These are phyloP conservation scores for Coemansia sp. DNA, from an alignment of 192 early-diverging fungal species.

Conservation along the genomic window DNA sequence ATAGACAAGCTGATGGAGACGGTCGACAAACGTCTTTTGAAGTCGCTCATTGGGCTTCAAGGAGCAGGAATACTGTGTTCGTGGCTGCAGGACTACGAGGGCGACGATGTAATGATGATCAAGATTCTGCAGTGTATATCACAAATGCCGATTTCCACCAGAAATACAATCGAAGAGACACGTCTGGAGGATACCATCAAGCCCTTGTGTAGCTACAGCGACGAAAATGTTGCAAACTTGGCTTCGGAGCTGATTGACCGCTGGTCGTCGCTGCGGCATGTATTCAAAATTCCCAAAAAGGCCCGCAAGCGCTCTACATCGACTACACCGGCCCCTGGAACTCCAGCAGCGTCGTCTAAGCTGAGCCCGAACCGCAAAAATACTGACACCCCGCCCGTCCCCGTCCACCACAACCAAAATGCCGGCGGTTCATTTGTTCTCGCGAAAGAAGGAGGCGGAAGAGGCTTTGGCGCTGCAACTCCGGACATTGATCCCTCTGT, in stretches of 20 bases:
- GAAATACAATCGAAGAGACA: slow-evolving; percentile 78
- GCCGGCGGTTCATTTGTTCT: neutral
- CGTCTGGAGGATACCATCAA: slow-evolving; percentile 69
- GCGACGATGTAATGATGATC: slow-evolving; percentile 61
- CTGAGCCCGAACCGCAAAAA: slow-evolving; percentile 34
- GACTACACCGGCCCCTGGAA: slow-evolving; percentile 16
- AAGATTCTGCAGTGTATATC: slow-evolving; percentile 69
- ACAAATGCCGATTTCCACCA: slow-evolving; percentile 73
- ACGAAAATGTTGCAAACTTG: slow-evolving; percentile 42
- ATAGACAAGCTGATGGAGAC: slow-evolving; percentile 66
- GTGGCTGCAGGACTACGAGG: slow-evolving; percentile 64
- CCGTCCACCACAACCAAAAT: neutral
- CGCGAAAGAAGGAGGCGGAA: neutral
- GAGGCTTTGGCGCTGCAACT: neutral
- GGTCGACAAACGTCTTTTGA: slow-evolving; percentile 61
- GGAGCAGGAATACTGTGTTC: slow-evolving; percentile 38
- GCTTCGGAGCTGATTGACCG: slow-evolving; percentile 33
- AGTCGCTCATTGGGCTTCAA: slow-evolving; percentile 58
- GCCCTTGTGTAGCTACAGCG: slow-evolving; percentile 37
- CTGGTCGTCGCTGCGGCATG: slow-evolving; percentile 39
- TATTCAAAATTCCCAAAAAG: slow-evolving; percentile 54
- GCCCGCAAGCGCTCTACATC: slow-evolving; percentile 28
- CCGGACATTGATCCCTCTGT: neutral
- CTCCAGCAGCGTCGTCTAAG: slow-evolving; percentile 21
- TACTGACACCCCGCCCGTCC: slow-evolving; percentile 3